A percentile compares a stretch with the other conserved stretches of the same genome.
These are phyloP conservation scores for Monosporascus sp. DNA, from an alignment of 2,329 filamentous ascomycete genomes.

Conservation along the genomic window DNA sequence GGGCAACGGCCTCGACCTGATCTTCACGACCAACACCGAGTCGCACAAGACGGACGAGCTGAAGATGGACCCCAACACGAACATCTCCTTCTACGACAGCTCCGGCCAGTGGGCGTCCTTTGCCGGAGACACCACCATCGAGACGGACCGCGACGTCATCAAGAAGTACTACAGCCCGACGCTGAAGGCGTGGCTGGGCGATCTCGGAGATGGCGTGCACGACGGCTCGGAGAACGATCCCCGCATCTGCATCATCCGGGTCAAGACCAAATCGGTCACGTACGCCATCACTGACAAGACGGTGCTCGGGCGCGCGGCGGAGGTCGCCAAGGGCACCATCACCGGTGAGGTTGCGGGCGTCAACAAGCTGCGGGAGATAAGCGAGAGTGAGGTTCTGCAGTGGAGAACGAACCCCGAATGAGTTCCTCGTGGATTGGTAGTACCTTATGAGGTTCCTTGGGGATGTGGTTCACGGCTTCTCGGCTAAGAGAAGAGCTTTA, in stretches of 20 bases:
- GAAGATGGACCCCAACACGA: slow-evolving; percentile 63
- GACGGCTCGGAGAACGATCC: slow-evolving; percentile 77
- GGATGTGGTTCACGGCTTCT: no score
- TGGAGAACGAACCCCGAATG: slow-evolving; percentile 34
- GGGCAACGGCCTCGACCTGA: slow-evolving; percentile 69
- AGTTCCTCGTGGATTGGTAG: not conserved
- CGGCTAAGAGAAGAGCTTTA: no score
- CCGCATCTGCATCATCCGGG: slow-evolving; percentile 73
- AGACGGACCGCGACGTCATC: slow-evolving; percentile 63
- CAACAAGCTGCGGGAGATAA: slow-evolving; percentile 71
- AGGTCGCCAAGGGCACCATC: slow-evolving; percentile 68
- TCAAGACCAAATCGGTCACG: slow-evolving; percentile 65
- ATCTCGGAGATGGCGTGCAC: slow-evolving; percentile 75
- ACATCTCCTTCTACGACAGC: slow-evolving; percentile 72
- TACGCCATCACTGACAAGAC: slow-evolving; percentile 64
- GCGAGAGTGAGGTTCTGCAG: slow-evolving; percentile 57
- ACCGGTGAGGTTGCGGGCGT: slow-evolving; percentile 66
- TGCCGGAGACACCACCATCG: slow-evolving; percentile 62
- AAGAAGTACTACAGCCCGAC: slow-evolving; percentile 68
- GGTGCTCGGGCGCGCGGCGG: slow-evolving; percentile 55
- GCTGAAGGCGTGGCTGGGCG: slow-evolving; percentile 80
- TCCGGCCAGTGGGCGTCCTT: slow-evolving; percentile 82
- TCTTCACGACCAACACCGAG: slow-evolving; percentile 89
- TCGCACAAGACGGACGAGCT: slow-evolving; percentile 83
- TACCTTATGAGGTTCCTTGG: no score